phyloP scores from a whole-genome alignment of 805 yeast genomes.

The Starmerella stellata region DNA sequence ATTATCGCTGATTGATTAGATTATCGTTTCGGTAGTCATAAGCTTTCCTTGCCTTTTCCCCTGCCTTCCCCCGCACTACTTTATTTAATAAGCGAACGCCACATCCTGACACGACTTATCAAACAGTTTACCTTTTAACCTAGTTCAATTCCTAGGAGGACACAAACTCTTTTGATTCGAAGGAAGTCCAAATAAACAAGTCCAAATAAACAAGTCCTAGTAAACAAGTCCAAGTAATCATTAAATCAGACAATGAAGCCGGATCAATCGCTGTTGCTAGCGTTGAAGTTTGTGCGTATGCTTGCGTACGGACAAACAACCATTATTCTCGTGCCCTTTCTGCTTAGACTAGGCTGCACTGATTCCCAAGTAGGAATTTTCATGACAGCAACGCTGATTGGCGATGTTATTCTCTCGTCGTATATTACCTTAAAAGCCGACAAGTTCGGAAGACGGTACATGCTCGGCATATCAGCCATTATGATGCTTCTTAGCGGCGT shows the following conservation, averaged over 20 bases:
- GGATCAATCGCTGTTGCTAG: slow-evolving; percentile 50
- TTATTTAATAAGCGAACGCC: too few relatives aligned
- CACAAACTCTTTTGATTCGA: too few relatives aligned
- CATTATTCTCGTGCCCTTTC: slow-evolving; percentile 53
- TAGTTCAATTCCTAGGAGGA: too few relatives aligned
- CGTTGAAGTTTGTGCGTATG: slow-evolving; percentile 51
- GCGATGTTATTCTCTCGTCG: slow-evolving; percentile 60
- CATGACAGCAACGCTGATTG: slow-evolving; percentile 64
- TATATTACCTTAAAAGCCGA: slow-evolving; percentile 64
- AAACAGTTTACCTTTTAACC: too few relatives aligned
- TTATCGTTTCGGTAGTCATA: too few relatives aligned
- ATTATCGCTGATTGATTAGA: too few relatives aligned
- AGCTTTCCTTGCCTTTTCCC: too few relatives aligned
- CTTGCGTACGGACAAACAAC: slow-evolving; percentile 63
- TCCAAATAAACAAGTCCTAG: too few relatives aligned
- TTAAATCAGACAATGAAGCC: slow-evolving; percentile 1
- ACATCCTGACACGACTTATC: too few relatives aligned
- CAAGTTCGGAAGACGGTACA: slow-evolving; percentile 43
- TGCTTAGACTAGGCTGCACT: slow-evolving; percentile 35
- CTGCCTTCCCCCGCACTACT: too few relatives aligned
- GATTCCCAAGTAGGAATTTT: slow-evolving; percentile 53
- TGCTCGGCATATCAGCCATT: slow-evolving; percentile 43
- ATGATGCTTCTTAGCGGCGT: slow-evolving; percentile 55
- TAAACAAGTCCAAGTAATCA: too few relatives aligned
- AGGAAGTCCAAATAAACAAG: too few relatives aligned